Evolutionary conservation across 768 basidiomycete genomes (phyloP).

Genomic region (Omphalotus guepiniiformis): DNA sequence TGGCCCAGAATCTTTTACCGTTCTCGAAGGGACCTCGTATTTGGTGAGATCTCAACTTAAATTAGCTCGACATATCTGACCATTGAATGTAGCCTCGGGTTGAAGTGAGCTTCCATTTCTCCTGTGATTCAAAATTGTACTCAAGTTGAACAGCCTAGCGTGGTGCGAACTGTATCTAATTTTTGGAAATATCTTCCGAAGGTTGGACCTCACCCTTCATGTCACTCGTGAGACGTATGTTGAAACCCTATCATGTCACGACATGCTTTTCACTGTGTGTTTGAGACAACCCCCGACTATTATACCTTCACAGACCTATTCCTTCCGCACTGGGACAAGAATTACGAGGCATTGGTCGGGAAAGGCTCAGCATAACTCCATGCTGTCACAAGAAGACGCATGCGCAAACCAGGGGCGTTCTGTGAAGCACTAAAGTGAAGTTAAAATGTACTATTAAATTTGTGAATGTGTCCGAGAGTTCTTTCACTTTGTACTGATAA

Average conservation of each 20-base stretch:
- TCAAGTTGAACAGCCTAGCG: slow-evolving; percentile 1
- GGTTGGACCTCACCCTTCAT: not conserved
- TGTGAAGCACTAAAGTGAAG: too few relatives aligned
- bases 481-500: too few relatives aligned
- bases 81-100: too few relatives aligned
- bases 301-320: not conserved
- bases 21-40: slow-evolving; percentile 44
- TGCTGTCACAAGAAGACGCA: too few relatives aligned
- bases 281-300: not conserved
- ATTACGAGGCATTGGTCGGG: not conserved
- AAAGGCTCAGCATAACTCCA: too few relatives aligned
- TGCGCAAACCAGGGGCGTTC: too few relatives aligned
- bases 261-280: not conserved
- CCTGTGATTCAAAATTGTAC: not conserved
- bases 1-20: slow-evolving; percentile 37
- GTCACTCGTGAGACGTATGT: slow-evolving; percentile 4
- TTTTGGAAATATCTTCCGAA: slow-evolving; percentile 8
- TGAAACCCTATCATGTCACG: not conserved
- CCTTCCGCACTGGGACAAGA: slow-evolving; percentile 2
- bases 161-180: slow-evolving; percentile 12
- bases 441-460: too few relatives aligned
- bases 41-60: too few relatives aligned
- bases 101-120: too few relatives aligned
- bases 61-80: too few relatives aligned
- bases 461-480: too few relatives aligned